phyloP scores from a whole-genome alignment of 140 eudicot genomes.

The Flaveria floridana region DNA sequence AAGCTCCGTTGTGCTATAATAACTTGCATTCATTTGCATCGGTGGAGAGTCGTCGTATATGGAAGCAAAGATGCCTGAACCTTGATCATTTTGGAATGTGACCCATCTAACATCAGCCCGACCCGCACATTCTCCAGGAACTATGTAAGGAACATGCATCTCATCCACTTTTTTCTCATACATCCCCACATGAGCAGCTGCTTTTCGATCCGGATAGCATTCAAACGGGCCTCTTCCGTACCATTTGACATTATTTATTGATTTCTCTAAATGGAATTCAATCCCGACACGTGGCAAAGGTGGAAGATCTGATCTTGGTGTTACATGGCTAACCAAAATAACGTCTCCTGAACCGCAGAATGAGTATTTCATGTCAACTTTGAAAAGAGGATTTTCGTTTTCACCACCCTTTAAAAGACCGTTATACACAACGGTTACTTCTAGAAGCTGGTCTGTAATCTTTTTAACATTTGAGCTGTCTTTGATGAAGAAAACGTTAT shows the following conservation, averaged over 20 bases:
- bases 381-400: slow-evolving; percentile 40
- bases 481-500: slow-evolving; percentile 44
- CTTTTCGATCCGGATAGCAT: slow-evolving; percentile 95
- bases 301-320: slow-evolving; percentile 71
- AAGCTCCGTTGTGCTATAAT: slow-evolving; percentile 76
- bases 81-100: slow-evolving; percentile 62
- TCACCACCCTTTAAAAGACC: slow-evolving; percentile 38
- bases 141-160: slow-evolving; percentile 94
- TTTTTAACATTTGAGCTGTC: slow-evolving; percentile 52
- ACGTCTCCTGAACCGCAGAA: slow-evolving; percentile 86
- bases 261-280: slow-evolving; percentile 72
- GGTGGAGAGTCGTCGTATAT: slow-evolving; percentile 62
- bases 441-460: slow-evolving; percentile 49
- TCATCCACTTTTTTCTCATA: slow-evolving; percentile 66
- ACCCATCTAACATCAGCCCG: slow-evolving; percentile 97
- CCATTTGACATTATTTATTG: slow-evolving; percentile 64
- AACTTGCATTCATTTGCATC: slow-evolving; percentile 92
- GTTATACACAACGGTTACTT: slow-evolving; percentile 45
- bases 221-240: slow-evolving; percentile 96
- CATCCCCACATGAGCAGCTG: slow-evolving; percentile 77
- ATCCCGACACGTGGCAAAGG: slow-evolving; percentile 95
- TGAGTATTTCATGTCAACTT: slow-evolving; percentile 50
- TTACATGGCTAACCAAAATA: slow-evolving; percentile 56
- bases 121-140: slow-evolving; percentile 83
- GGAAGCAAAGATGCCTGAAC: slow-evolving; percentile 73